Conservation (phyloP, 1,139 yeast species). For the Yarrowia galli region DNA sequence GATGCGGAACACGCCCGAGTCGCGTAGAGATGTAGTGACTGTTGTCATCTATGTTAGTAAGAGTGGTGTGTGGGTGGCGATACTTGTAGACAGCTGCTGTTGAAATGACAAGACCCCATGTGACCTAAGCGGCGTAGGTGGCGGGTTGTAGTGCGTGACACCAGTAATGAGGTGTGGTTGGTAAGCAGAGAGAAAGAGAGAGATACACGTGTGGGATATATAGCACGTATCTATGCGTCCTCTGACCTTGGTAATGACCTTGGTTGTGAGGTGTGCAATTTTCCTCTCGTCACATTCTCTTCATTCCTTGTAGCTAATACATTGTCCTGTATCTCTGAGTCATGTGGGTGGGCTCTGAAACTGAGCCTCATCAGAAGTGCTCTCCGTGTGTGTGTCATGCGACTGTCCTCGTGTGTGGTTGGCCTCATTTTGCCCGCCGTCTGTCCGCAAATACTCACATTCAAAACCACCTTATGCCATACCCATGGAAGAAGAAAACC, state of each 20-base stretch:
- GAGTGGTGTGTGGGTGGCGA: neutral
- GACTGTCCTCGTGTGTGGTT: neutral
- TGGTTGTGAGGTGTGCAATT: neutral
- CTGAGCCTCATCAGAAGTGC: neutral
- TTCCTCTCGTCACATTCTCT: neutral
- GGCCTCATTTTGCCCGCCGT: neutral
- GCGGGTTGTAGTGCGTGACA: neutral
- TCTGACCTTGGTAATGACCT: neutral
- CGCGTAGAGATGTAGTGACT: slow-evolving; percentile 38
- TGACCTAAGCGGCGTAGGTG: slow-evolving; percentile 13
- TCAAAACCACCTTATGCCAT: slow-evolving; percentile 34
- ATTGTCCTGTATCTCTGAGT: slow-evolving; percentile 21
- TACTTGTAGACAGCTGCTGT: neutral
- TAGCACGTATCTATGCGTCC: neutral
- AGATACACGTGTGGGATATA: neutral
- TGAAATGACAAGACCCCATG: slow-evolving; percentile 14
- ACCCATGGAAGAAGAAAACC: slow-evolving; percentile 17
- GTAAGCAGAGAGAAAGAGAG: neutral
- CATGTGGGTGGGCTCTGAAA: slow-evolving; percentile 10
- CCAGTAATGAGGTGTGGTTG: neutral
- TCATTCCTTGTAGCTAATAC: neutral
- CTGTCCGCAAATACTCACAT: slow-evolving; percentile 26
- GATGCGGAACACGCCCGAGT: slow-evolving; percentile 37
- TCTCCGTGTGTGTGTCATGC: neutral
- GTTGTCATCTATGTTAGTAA: slow-evolving; percentile 35